Percentiles rank a stretch among this genome's conserved stretches.
phyloP scores from a whole-genome alignment of 768 basidiomycete species.

The Crassisporium funariophilum region DNA sequence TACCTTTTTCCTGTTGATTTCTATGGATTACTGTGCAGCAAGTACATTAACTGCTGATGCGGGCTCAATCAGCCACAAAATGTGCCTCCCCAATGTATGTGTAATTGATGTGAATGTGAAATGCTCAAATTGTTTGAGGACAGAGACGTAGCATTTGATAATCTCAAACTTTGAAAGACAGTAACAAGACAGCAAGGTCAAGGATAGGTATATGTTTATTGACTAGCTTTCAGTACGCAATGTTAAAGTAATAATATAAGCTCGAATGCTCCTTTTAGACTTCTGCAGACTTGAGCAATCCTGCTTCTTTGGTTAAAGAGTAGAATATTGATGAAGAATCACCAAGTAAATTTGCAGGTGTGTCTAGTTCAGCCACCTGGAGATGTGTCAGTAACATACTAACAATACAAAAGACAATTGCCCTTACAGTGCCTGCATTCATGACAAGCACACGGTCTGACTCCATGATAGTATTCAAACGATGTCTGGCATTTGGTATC shows the following conservation, averaged over 20 bases:
- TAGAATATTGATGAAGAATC: conserved; percentile 60
- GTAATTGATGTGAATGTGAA: too few relatives aligned
- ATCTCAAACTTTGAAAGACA: too few relatives aligned
- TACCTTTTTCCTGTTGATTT: too few relatives aligned
- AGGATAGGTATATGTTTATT: background rate
- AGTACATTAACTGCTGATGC: too few relatives aligned
- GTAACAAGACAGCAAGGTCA: too few relatives aligned
- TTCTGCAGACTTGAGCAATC: conserved; percentile 31
- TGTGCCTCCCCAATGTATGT: too few relatives aligned
- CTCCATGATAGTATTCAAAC: conserved; percentile 82
- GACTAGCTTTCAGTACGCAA: too few relatives aligned
- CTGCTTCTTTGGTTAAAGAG: conserved; percentile 67
- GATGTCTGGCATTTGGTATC: conserved; percentile 70
- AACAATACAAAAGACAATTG: background rate
- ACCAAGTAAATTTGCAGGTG: conserved; percentile 64
- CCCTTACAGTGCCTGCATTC: conserved; percentile 67
- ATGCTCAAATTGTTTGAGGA: too few relatives aligned
- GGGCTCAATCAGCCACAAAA: too few relatives aligned
- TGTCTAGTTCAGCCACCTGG: conserved; percentile 78
- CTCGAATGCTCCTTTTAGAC: background rate
- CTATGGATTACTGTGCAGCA: too few relatives aligned
- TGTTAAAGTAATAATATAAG: too few relatives aligned
- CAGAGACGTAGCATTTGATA: too few relatives aligned
- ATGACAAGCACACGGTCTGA: conserved; percentile 84
- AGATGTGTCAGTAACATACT: conserved; percentile 1